These are phyloP conservation scores for Pholiota adiposa DNA, from an alignment of 1,284 basidiomycete species.

Conservation along the genomic window DNA sequence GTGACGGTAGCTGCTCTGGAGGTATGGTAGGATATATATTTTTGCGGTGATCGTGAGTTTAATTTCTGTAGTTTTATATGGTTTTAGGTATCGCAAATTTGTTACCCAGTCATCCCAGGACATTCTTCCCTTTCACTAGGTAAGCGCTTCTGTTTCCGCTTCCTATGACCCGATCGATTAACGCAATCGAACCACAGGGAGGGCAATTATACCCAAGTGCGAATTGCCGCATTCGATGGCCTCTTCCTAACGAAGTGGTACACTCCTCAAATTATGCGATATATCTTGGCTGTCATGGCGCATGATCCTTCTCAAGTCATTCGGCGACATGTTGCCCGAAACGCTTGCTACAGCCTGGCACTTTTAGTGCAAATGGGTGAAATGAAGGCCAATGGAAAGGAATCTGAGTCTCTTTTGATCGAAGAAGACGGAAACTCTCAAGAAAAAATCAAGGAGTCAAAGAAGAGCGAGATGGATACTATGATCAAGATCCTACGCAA, in stretches of 20 bases:
- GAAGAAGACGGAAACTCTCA: constrained; percentile 82
- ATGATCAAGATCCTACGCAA: constrained; percentile 84
- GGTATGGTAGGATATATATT: constrained; percentile 49
- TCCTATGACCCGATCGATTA: not conserved
- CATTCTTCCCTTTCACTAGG: constrained; percentile 91
- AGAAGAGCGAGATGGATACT: constrained; percentile 80
- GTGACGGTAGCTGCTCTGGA: constrained; percentile 90
- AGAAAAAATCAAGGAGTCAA: constrained; percentile 73
- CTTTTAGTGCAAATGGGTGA: constrained; percentile 90
- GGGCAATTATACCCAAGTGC: constrained; percentile 91
- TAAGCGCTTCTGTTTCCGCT: constrained; percentile 40
- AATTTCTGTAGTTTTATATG: constrained; percentile 70
- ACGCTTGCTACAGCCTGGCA: constrained; percentile 86
- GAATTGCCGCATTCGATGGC: constrained; percentile 92
- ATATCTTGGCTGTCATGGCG: constrained; percentile 89
- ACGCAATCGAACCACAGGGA: constrained; percentile 55
- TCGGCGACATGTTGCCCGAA: constrained; percentile 86
- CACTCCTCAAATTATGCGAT: constrained; percentile 82
- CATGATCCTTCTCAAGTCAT: constrained; percentile 85
- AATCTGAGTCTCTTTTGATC: constrained; percentile 75
- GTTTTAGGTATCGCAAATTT: constrained; percentile 81
- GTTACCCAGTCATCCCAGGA: constrained; percentile 78
- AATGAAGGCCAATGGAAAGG: constrained; percentile 77
- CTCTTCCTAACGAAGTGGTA: constrained; percentile 93
- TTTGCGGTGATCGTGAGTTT: constrained; percentile 1